phyloP scores from a whole-genome alignment of 441 rosid species.

The Croton laevigatus region DNA sequence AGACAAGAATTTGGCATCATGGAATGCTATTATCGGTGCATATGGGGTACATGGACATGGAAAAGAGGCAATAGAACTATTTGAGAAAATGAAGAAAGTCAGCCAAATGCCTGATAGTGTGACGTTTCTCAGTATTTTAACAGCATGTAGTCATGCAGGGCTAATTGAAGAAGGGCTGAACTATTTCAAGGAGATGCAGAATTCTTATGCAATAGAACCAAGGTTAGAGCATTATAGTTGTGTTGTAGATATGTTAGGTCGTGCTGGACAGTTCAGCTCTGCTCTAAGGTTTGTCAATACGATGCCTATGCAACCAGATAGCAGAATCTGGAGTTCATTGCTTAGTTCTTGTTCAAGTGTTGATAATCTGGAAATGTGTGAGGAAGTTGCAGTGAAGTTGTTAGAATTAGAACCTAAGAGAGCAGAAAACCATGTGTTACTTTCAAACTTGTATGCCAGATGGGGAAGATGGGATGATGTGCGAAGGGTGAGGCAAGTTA shows the following conservation, averaged over 20 bases:
- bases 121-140: slow-evolving; percentile 64
- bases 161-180: slow-evolving; percentile 66
- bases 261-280: slow-evolving; percentile 61
- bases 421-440: slow-evolving; percentile 64
- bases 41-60: slow-evolving; percentile 68
- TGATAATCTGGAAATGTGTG: slow-evolving; percentile 58
- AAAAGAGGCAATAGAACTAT: slow-evolving; percentile 46
- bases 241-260: slow-evolving; percentile 72
- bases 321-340: slow-evolving; percentile 76
- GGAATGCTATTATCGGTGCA: slow-evolving; percentile 74
- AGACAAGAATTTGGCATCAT: slow-evolving; percentile 54
- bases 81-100: slow-evolving; percentile 48
- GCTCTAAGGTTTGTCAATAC: slow-evolving; percentile 48
- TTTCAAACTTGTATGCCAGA: slow-evolving; percentile 58
- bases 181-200: slow-evolving; percentile 53
- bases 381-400: slow-evolving; percentile 57
- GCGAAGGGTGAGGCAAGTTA: slow-evolving; percentile 46
- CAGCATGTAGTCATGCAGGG: slow-evolving; percentile 73
- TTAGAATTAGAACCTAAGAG: slow-evolving; percentile 59
- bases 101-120: slow-evolving; percentile 53
- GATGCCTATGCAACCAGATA: slow-evolving; percentile 59
- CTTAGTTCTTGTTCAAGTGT: slow-evolving; percentile 69
- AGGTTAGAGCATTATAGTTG: slow-evolving; percentile 65
- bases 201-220: slow-evolving; percentile 44
- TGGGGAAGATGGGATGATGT: slow-evolving; percentile 58